Evolutionary conservation across 208 protist species (phyloP), one percentile per base, ranked within the genome.

Genomic region (Leishmania major): DNA sequence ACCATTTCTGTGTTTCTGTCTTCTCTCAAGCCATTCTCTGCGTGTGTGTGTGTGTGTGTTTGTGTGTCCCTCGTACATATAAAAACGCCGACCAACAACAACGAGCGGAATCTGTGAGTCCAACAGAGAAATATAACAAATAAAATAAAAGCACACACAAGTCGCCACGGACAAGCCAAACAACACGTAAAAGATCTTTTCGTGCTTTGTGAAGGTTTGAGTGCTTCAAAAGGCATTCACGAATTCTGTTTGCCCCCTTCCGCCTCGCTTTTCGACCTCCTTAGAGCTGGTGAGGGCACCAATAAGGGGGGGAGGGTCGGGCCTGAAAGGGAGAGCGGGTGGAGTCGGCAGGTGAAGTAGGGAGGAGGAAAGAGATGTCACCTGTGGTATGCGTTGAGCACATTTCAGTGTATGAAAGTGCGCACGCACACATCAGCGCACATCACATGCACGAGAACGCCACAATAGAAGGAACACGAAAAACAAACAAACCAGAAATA

Each of bases 181-280:
- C 8, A 37, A 47, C 11, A 37, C 67, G 37, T 64, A 35, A 35
- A 64, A 6, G 6, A 31, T 59, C 43, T 22, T 53, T 22, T 49
- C 53, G 47, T 51, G 10, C n/a, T 22, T 37, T 75, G 53, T 53
- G 43, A 75, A 75, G 71, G 71, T 75, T 55, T 22, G 31, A 59
- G 71, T 75, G n/a, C 71, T 75, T 55, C 71, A 75, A 75, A 57
- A 75, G 47, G n/a, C n/a, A 37, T 57, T n/a, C 11, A 28, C 47
- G 13, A 57, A 25, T 57, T 75, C 47, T 51, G 28, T 40, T 15
- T 57, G 53, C 43, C 6, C 47, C 19, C 47, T 55, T 53, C 47
- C n/a, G 35, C n/a, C 40, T 28, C 13, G 22, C 49, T 75, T 37
- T 75, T 57, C 47, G 43, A 75, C 43, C 47, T 43, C 71, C 15